phyloP scores from a whole-genome alignment of 1,284 basidiomycete genomes.

The Pterulicium gracile region DNA sequence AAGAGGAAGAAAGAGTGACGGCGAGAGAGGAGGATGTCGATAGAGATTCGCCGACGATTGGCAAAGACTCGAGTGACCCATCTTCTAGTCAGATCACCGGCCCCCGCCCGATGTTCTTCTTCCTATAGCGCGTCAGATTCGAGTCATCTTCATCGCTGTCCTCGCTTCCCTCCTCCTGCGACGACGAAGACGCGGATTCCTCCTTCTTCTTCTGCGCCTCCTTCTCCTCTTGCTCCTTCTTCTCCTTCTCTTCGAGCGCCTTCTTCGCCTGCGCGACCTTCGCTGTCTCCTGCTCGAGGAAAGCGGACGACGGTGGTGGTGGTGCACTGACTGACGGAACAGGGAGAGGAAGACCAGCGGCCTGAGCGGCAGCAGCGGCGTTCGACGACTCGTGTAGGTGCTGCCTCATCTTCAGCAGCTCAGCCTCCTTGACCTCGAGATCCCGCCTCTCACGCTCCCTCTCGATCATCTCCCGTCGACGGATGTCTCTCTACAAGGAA shows the following conservation, averaged over 20 bases:
- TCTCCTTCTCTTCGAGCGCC: slow-evolving; percentile 28
- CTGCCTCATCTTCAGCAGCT: slow-evolving; percentile 25
- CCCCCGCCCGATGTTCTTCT: background rate
- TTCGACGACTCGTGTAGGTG: slow-evolving; percentile 37
- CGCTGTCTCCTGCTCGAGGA: slow-evolving; percentile 24
- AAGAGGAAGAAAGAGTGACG: background rate
- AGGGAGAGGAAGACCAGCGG: no score
- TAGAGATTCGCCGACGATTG: background rate
- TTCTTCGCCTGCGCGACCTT: slow-evolving; percentile 35
- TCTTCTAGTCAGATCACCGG: background rate
- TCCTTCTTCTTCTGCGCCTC: slow-evolving; percentile 19
- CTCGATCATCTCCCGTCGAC: slow-evolving; percentile 47
- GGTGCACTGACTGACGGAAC: background rate
- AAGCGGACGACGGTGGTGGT: background rate
- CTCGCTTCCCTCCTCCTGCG: slow-evolving; percentile 19
- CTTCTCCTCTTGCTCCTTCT: slow-evolving; percentile 20
- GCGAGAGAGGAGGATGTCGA: background rate
- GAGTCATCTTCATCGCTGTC: background rate
- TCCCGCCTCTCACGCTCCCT: slow-evolving; percentile 37
- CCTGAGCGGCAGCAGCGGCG: slow-evolving; percentile 36
- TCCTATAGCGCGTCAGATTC: background rate
- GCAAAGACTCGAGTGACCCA: background rate
- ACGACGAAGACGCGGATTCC: no score
- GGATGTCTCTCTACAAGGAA: slow-evolving; percentile 4
- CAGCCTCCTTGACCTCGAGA: slow-evolving; percentile 30